Evolutionary conservation across 2,329 filamentous ascomycete genomes (phyloP).

Genomic region (Sporothrix pseudoabietina): DNA sequence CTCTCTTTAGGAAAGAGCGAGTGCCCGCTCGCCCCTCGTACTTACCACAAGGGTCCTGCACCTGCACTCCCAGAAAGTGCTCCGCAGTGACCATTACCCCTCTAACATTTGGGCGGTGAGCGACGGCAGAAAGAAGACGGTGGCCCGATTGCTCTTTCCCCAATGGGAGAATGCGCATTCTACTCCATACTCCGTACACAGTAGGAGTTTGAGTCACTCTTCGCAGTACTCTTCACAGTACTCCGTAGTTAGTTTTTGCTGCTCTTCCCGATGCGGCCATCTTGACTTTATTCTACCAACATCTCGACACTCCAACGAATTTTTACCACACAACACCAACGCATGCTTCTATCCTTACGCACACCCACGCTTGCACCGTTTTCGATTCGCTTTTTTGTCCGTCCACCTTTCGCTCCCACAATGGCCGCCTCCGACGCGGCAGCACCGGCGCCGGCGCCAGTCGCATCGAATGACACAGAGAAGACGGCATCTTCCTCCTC

Average conservation of each 20-base stretch:
- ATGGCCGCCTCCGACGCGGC: constrained; percentile 27
- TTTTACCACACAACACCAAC: not conserved
- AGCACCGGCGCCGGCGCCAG: constrained; percentile 1
- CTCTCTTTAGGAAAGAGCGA: not conserved
- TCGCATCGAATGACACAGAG: not conserved
- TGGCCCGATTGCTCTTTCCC: not conserved
- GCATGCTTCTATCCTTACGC: constrained; percentile 26
- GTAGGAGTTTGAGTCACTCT: constrained; percentile 23
- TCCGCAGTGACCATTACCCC: constrained; percentile 16
- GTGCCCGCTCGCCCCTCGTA: not conserved
- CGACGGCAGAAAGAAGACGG: constrained; percentile 26
- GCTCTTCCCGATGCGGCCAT: constrained; percentile 23
- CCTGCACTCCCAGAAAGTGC: not conserved
- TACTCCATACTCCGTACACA: not conserved
- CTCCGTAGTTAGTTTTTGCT: not conserved
- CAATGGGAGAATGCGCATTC: not conserved
- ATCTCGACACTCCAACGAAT: not conserved
- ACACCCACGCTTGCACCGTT: constrained; percentile 27
- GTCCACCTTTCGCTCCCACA: not conserved
- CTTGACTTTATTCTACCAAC: not conserved
- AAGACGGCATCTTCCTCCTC: not conserved
- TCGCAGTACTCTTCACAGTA: too few species aligned
- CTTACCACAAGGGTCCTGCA: not conserved
- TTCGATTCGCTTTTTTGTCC: constrained; percentile 13
- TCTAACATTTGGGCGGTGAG: constrained; percentile 32